Percentiles rank a stretch among this genome's conserved stretches.
Conservation (phyloP, 2,329 filamentous ascomycete genomes). For the Pseudogymnoascus sp. region DNA sequence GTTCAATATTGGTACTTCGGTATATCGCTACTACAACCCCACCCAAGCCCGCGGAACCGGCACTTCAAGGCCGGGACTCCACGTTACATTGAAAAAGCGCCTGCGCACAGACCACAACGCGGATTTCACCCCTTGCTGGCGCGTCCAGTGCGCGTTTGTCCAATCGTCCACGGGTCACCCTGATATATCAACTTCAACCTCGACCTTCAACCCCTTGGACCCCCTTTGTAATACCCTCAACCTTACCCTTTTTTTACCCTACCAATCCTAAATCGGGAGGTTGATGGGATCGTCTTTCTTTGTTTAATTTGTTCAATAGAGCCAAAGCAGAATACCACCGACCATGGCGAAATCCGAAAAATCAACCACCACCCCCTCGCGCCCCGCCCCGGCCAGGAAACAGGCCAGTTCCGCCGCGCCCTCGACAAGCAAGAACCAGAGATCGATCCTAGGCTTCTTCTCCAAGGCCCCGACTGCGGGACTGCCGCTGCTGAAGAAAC, state of each 20-base stretch:
- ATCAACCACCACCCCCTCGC: not conserved
- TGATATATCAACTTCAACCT: not conserved
- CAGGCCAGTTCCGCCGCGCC: not conserved
- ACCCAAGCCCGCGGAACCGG: conserved; percentile 1
- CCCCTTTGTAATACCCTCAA: not conserved
- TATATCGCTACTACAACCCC: not conserved
- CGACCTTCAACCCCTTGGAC: not conserved
- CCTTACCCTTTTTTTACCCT: not conserved
- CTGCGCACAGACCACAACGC: not conserved
- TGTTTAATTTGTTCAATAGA: not conserved
- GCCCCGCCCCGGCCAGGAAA: not conserved
- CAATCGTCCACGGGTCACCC: not conserved
- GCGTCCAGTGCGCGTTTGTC: not conserved
- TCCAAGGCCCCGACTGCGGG: conserved; percentile 46
- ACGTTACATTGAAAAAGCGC: not conserved
- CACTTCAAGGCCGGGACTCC: not conserved
- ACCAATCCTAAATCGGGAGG: not conserved
- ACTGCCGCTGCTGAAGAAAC: conserved; percentile 29
- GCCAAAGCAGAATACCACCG: not conserved
- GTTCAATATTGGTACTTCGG: not conserved
- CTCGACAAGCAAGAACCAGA: conserved; percentile 49
- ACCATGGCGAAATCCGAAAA: not conserved
- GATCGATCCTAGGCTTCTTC: conserved; percentile 75
- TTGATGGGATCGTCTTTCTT: not conserved
- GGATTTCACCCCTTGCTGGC: not conserved